Base-by-base conservation (phyloP, 805 yeast genomes). In the Candida lessepsii region DNA sequence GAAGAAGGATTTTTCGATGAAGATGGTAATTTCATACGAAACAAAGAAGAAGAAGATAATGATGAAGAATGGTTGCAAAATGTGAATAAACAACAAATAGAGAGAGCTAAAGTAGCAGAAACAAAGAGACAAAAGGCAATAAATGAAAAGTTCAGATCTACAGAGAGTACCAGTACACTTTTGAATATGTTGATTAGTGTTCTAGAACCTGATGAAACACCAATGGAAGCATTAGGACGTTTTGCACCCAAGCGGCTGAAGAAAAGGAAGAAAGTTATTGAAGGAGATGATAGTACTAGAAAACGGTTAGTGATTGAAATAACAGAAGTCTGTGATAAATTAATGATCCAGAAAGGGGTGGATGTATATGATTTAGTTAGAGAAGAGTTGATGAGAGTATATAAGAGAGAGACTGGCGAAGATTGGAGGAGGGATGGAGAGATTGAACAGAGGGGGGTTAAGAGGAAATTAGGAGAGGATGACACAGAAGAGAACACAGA, bases 1-100 rank as follows among this genome's bases (percentile, higher is more conserved):
- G 71, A 71, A 39, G 78, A 74, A 33, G 91, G 89, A 2, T 56
- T 57, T 2, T 80, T 81, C 52, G 88, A 82, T 48, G 67, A 61
- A 27, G 75, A 73, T 28, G 87, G 88, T 1, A 81, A 79, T 48
- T 83, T 65, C 48, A 61, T 78, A 14, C 61, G 72, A 18, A 58
- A 61, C 11, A 70, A 67, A 3, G 63, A 63, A 2, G 43, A 48
- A 9, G 53, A 52, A 10, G 69, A 55, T 5, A 56, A 56, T 16
- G 60, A 60, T 9, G 61, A 35, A 14, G 40, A 24, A 7, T 47
- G 47, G 51, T 16, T 56, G 5, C 53, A 51, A 7, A 28, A 32
- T 23, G 30, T 38, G 1, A 57, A 61, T 34, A 49, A 51, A 31
- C 54, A 53, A 4, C 42, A 43, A 24, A 56, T 59, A 6, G 17